Percentiles rank a stretch among this genome's conserved stretches.
These are phyloP conservation scores for Pichia cactophila DNA, from an alignment of 1,139 yeast genomes.

Conservation along the genomic window DNA sequence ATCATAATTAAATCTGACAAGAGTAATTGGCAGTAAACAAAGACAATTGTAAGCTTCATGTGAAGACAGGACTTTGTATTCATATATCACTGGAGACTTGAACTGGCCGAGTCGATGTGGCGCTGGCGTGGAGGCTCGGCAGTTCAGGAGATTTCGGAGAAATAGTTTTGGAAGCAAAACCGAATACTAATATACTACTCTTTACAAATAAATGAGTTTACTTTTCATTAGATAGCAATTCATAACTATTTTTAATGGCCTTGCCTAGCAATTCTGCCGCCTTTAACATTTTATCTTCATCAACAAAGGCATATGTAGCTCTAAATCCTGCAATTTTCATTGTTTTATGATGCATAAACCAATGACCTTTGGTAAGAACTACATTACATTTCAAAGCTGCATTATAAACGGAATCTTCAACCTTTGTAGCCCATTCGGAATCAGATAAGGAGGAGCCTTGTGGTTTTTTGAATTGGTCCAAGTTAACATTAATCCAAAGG, in stretches of 20 bases:
- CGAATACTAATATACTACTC: not conserved
- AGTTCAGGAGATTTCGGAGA: no score
- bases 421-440: constrained; percentile 34
- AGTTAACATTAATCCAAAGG: constrained; percentile 41
- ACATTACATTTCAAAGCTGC: constrained; percentile 39
- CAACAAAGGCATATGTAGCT: constrained; percentile 55
- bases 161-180: no score
- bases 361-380: constrained; percentile 49
- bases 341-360: constrained; percentile 41
- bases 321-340: constrained; percentile 40
- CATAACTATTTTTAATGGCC: constrained; percentile 14
- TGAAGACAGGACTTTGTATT: no score
- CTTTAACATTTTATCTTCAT: constrained; percentile 37
- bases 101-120: not conserved
- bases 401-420: constrained; percentile 40
- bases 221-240: not conserved
- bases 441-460: constrained; percentile 22
- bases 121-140: not conserved
- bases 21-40: no score
- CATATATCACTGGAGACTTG: no score
- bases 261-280: constrained; percentile 28
- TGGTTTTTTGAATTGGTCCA: constrained; percentile 42
- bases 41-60: no score
- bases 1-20: not conserved
- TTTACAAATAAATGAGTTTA: not conserved